Evolutionary conservation across 148 eudicot species (phyloP), one percentile per base, ranked within the genome.

Genomic region (Camellia japonica): DNA sequence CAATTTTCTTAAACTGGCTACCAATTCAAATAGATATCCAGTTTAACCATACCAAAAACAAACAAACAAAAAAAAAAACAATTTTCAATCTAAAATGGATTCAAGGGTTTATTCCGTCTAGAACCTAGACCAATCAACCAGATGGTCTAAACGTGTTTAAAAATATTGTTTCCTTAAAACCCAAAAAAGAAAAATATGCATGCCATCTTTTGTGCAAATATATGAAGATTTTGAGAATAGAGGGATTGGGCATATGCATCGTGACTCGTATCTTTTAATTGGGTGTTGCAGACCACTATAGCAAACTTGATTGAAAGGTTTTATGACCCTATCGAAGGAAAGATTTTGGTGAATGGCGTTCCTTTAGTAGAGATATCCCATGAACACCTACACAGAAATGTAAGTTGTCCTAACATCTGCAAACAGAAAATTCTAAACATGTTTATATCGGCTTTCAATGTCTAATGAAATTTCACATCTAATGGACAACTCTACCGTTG

Each of bases 271-370:
- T 44, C 4, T 38, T 64, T 51, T 59, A 68, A 59, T 54, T 81
- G 65, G n/a, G 60, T 68, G 68, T 30, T 74, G 89, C 95, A 94
- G 98, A 91, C 98, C 23, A 94, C 98, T 2, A 94, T 94, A 75
- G 98, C 97, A 23, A 91, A 93, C 84, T 85, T 94, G 86, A 94
- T 94, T 66, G 93, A 92, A 82, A 88, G 98, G 77, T 94, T 92
- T 76, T 94, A 94, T 75, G 95, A 94, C 73, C 98, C 98, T 42
- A 67, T 83, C 82, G 92, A 89, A 83, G 98, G 98, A 14, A 89
- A 86, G 86, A 88, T 94, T 68, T 74, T 91, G 89, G 86, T 91
- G 5, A 93, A 92, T 76, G 97, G 98, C 15, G 89, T 93, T 85
- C 89, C 95, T 38, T 83, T 94, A 23, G 85, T 81, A 61, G 95